Percentiles rank a stretch among this genome's conserved stretches.
These are phyloP conservation scores for Heteromeles arbutifolia DNA, from an alignment of 306 rosid species.

Conservation along the genomic window DNA sequence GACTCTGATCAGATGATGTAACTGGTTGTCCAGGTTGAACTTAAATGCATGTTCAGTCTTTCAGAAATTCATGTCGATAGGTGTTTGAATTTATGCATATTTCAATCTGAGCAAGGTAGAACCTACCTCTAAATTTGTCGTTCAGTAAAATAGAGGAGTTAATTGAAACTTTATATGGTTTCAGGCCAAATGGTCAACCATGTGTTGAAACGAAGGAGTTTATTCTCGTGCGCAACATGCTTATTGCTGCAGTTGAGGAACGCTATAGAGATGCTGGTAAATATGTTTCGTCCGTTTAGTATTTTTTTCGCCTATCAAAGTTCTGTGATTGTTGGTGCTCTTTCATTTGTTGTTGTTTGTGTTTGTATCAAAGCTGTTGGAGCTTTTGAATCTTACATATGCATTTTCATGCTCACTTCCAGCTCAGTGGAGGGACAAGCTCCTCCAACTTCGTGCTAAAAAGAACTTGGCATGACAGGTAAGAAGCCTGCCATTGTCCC, in stretches of 20 bases:
- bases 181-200: slow-evolving; percentile 88
- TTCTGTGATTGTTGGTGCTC: neutral
- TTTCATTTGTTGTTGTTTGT: neutral
- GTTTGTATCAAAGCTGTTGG: neutral
- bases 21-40: neutral
- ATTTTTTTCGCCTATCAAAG: neutral
- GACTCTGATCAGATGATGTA: neutral
- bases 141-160: neutral
- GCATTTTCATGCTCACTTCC: neutral
- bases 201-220: slow-evolving; percentile 82
- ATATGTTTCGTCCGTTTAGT: neutral
- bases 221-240: slow-evolving; percentile 79
- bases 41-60: neutral
- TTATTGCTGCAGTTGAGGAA: slow-evolving; percentile 87
- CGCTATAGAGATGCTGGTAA: slow-evolving; percentile 97
- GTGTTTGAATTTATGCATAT: neutral
- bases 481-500: neutral
- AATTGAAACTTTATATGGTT: slow-evolving; percentile 17
- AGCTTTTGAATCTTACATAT: neutral
- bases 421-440: slow-evolving; percentile 68
- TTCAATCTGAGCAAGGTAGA: neutral
- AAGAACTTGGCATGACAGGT: slow-evolving; percentile 46
- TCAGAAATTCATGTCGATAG: neutral
- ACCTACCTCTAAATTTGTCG: neutral
- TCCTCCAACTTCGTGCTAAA: slow-evolving; percentile 44